Evolutionary conservation across 202 grass and related monocot species (phyloP), one percentile per base, ranked within the genome.

Genomic region (Alloteropsis angusta): DNA sequence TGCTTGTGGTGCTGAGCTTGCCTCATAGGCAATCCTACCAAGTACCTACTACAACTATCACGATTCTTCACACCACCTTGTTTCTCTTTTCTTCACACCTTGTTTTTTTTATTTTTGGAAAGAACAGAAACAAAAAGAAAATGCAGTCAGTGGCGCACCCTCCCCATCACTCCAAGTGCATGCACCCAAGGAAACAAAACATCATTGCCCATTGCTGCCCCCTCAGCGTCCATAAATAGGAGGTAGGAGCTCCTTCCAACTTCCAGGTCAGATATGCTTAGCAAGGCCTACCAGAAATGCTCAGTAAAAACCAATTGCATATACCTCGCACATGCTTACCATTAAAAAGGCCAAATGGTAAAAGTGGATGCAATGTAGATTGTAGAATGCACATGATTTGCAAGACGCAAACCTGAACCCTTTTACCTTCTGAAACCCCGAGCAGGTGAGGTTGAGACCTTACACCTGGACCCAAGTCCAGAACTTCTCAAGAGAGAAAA

Each of bases 401-500:
- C 59, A 50, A 38, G 44, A 12, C 25, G 75, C 75, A 65, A 56
- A 79, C 76, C 15, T 56, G 47, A 68, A 18, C 38, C 39, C 21
- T 7, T 66, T 55, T 67, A 68, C 9, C 47, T 56, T 66, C 61
- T 39, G 46, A 78, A 54, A 78, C 34, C 46, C 22, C 60, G 42
- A 65, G 11, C 23, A 25, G 73, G 8, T 60, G 13, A 63, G 46
- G 45, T 39, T n/a, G n/a, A n/a, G 44, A 66, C 34, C 36, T 67
- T 67, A 79, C 76, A 78, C n/a, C 75, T 65, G 45, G 74, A 49
- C 61, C 61, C 10, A 4, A n/a, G 44, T 64, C 17, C 60, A 66
- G 46, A 65, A 65, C 46, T 65, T 39, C 34, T 5, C 32, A 53
- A 28, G 14, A 58, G 12, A 47, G 6, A 11, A 25, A 55, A 7